phyloP scores from a whole-genome alignment of 192 early-diverging fungal species.

The Mortierella hygrophila region DNA sequence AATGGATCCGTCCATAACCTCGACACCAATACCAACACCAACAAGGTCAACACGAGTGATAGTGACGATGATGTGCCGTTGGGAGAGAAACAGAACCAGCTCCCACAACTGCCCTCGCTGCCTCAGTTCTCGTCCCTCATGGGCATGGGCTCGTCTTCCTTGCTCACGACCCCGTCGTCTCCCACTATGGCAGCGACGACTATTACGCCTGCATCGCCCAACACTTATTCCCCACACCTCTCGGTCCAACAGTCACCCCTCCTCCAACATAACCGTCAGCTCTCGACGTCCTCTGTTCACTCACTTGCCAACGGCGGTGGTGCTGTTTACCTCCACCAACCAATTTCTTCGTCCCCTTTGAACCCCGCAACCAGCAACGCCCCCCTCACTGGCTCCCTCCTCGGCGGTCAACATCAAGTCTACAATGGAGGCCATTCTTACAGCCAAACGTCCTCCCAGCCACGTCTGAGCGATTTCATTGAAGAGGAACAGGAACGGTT shows the following conservation, averaged over 20 bases:
- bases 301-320: constrained; percentile 8
- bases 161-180: background rate
- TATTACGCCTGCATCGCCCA: constrained; percentile 1
- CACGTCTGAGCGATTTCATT: constrained; percentile 34
- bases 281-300: constrained; percentile 17
- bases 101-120: background rate
- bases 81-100: constrained; percentile 36
- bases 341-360: constrained; percentile 3
- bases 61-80: constrained; percentile 44
- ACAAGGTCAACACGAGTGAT: constrained; percentile 6
- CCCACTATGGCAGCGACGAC: background rate
- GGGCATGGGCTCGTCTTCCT: background rate
- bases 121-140: constrained; percentile 7
- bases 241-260: constrained; percentile 17
- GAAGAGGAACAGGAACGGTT: constrained; percentile 37
- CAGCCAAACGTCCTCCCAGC: constrained; percentile 10
- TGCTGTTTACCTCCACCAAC: constrained; percentile 4
- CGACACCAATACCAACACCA: background rate
- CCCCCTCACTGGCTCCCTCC: background rate
- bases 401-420: background rate
- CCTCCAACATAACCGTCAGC: constrained; percentile 15
- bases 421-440: background rate
- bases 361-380: constrained; percentile 13
- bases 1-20: constrained; percentile 8
- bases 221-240: constrained; percentile 15